Evolutionary conservation across 2,329 filamentous ascomycete species (phyloP).

Genomic region (Aureobasidium sp.): DNA sequence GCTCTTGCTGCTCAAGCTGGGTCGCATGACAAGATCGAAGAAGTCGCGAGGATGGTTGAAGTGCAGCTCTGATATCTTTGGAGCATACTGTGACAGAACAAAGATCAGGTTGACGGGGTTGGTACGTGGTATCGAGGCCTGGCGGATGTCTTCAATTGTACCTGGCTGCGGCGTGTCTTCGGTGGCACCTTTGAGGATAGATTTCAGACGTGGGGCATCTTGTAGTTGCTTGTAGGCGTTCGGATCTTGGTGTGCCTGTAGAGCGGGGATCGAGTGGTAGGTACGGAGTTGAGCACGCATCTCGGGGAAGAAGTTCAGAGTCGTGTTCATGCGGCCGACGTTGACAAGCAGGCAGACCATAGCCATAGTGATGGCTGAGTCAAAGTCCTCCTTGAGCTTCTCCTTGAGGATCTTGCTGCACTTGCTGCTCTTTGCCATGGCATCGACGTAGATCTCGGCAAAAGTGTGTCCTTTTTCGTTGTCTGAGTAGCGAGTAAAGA

Average conservation of each 20-base stretch:
- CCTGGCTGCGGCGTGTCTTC: slow-evolving; percentile 83
- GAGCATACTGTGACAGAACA: slow-evolving; percentile 79
- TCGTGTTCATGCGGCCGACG: slow-evolving; percentile 97
- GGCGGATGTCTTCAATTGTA: slow-evolving; percentile 72
- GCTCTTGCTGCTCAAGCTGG: slow-evolving; percentile 69
- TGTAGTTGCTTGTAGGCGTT: slow-evolving; percentile 97
- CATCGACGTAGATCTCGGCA: slow-evolving; percentile 94
- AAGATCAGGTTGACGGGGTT: slow-evolving; percentile 98
- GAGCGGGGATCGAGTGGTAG: slow-evolving; percentile 93
- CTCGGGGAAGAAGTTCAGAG: slow-evolving; percentile 96
- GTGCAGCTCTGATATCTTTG: slow-evolving; percentile 86
- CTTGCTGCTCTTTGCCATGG: slow-evolving; percentile 97
- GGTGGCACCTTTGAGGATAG: slow-evolving; percentile 91
- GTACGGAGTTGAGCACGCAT: slow-evolving; percentile 97
- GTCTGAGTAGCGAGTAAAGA: slow-evolving; percentile 91
- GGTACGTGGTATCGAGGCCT: slow-evolving; percentile 62
- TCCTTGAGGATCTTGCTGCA: slow-evolving; percentile 98
- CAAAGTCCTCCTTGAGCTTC: slow-evolving; percentile 84
- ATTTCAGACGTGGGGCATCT: slow-evolving; percentile 91
- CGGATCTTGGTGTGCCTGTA: slow-evolving; percentile 89
- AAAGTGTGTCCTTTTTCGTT: slow-evolving; percentile 66
- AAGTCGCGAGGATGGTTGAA: slow-evolving; percentile 82
- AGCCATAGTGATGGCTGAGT: slow-evolving; percentile 93
- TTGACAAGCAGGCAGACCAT: slow-evolving; percentile 99
- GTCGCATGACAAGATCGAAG: slow-evolving; percentile 92